These are phyloP conservation scores for Pyrenochaeta sp. DNA, from an alignment of 2,329 filamentous ascomycete species.

Conservation along the genomic window DNA sequence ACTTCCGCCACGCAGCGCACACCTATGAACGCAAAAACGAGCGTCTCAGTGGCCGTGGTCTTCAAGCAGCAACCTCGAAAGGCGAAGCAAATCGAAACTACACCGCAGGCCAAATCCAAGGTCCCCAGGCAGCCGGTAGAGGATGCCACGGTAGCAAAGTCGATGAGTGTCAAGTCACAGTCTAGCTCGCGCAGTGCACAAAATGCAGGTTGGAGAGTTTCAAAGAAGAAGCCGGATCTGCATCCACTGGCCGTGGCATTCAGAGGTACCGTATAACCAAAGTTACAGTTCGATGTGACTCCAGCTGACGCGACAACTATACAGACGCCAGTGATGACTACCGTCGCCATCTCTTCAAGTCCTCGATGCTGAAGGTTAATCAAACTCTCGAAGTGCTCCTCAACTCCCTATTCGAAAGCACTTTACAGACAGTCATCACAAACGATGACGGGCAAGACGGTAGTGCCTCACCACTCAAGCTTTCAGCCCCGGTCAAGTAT, in stretches of 20 bases:
- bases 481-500: conserved; percentile 28
- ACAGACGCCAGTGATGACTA: conserved; percentile 39
- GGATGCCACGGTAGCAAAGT: background rate
- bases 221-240: conserved; percentile 10
- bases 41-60: conserved; percentile 33
- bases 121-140: background rate
- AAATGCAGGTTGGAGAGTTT: conserved; percentile 9
- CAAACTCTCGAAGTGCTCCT: conserved; percentile 24
- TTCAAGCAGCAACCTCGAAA: conserved; percentile 34
- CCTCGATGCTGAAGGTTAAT: conserved; percentile 29
- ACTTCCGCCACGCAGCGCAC: conserved; percentile 1
- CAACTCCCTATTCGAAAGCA: conserved; percentile 18
- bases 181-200: conserved; percentile 16
- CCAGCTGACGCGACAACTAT: conserved; percentile 12
- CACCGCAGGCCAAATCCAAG: background rate
- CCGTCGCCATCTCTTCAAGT: conserved; percentile 34
- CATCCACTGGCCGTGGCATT: conserved; percentile 41
- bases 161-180: conserved; percentile 6
- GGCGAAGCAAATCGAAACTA: conserved; percentile 4
- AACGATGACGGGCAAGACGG: background rate
- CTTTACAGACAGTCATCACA: conserved; percentile 21
- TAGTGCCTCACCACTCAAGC: conserved; percentile 15
- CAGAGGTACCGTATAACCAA: conserved; percentile 33
- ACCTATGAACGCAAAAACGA: conserved; percentile 10
- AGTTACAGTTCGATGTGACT: conserved; percentile 4